Evolutionary conservation across 2,329 filamentous ascomycete species (phyloP), one percentile per base, ranked within the genome.

Genomic region (Botrytis pseudocinerea): DNA sequence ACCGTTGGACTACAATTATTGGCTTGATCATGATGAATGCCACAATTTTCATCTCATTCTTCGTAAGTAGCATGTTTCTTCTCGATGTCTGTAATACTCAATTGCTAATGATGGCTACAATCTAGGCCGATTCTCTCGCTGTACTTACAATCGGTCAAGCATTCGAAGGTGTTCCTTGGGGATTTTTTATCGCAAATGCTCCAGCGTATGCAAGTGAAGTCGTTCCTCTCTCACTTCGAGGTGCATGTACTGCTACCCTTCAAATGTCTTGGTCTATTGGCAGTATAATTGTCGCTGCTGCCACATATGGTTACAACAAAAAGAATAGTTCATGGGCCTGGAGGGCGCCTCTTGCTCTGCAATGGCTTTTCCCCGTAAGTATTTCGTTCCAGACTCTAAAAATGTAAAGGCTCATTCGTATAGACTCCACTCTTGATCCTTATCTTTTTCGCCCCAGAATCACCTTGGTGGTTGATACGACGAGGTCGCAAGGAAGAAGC

Each of bases 191-290:
- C 76, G 88, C 89, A 79, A 90, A 90, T 79, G 85, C 89, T 7
- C 89, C 89, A 0, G 89, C 89, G 10, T 91, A 90, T 82, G 88
- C 85, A 80, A 82, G 82, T 78, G 89, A 91, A 80, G 89, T 91
- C 73, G 87, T 89, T 4, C 89, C 89, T 1, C 84, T 91, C 70
- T 82, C 82, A 78, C 81, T 91, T 71, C 82, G 88, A 80, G 89
- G 86, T 70, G 85, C 87, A 32, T 85, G 85, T 7, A 91, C 89
- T 3, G 86, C 88, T 81, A 90, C 88, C 85, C 77, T 91, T 80
- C 89, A 91, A 82, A 90, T 90, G 88, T 89, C 88, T 82, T 91
- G 88, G 88, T 86, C 88, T 28, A 87, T 91, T 78, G 89, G 88
- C 40, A 80, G 82, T 51, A 90, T 91, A 79, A 88, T 91, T 73